Evolutionary conservation across 169 alveolate species (phyloP).

Genomic region (Plasmodium vivax): DNA sequence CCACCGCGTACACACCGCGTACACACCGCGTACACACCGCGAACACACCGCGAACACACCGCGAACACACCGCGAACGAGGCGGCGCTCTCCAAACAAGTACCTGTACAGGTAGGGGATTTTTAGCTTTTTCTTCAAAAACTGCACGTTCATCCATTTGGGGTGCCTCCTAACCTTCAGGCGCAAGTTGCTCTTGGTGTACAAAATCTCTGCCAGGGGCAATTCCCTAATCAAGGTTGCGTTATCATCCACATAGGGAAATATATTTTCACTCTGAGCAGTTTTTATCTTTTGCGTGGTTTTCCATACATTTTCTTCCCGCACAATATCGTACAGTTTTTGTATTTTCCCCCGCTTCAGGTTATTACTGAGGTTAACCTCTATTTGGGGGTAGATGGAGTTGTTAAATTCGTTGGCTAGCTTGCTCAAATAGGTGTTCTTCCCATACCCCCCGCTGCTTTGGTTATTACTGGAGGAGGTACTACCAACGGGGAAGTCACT

Average conservation of each 20-base stretch:
- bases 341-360: slow-evolving; percentile 71
- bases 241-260: slow-evolving; percentile 86
- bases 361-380: slow-evolving; percentile 4
- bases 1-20: neutral
- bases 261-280: slow-evolving; percentile 77
- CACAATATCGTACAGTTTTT: slow-evolving; percentile 76
- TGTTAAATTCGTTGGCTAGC: slow-evolving; percentile 63
- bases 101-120: slow-evolving; percentile 75
- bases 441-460: neutral
- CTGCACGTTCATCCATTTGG: slow-evolving; percentile 81
- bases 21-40: neutral
- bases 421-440: slow-evolving; percentile 41
- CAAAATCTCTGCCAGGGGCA: slow-evolving; percentile 77
- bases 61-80: neutral
- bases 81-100: neutral
- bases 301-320: slow-evolving; percentile 81
- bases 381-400: slow-evolving; percentile 42
- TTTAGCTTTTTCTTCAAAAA: slow-evolving; percentile 49
- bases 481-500: slow-evolving; percentile 22
- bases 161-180: slow-evolving; percentile 81
- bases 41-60: neutral
- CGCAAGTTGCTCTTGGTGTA: slow-evolving; percentile 80
- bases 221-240: slow-evolving; percentile 80
- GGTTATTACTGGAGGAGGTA: neutral
- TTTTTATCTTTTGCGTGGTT: slow-evolving; percentile 74